Base-by-base conservation (phyloP, 108 stramenopile genomes). In the Conticribra guillardii region DNA sequence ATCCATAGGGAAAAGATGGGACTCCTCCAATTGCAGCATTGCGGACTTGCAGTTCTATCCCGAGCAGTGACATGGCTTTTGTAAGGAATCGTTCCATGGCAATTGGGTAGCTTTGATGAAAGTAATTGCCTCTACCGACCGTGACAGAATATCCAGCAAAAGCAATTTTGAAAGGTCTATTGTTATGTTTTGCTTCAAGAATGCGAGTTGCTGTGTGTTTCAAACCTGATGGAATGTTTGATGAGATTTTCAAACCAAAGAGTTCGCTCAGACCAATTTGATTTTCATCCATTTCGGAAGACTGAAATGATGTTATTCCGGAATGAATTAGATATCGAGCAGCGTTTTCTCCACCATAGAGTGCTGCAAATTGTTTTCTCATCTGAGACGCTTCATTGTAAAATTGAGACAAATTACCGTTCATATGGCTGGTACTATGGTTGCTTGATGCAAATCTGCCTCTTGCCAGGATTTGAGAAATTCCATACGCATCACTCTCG, bases 101-200 rank as follows among this genome's bases (percentile, higher is more conserved):
- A 74, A 91, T 88, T 14, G 90, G 90, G 71, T 77, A 91, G 29
- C 84, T 85, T 54, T 91, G 87, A 17, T 72, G 16, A 53, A 85
- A 86, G 18, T 68, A 53, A 54, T 91, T 91, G 17, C 90, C 90
- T 34, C 85, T 66, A 17, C 90, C 90, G 19, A 72, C 83, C 11
- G 90, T 91, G 17, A 91, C 90, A 11, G 75, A 78, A 62, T 91
- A 91, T 31, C 90, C 90, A 28, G 71, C 87, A 84, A 91, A 91
- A 18, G 83, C 71, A 56, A 85, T 53, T n/a, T 33, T 54, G 46
- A 89, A 83, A 5, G 88, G 82, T 56, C 81, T 69, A 45, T 86
- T 45, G 31, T 86, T 54, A 15, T 28, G 26, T 55, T 57, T 59
- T 15, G 85, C 85, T 17, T 48, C 50, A 1, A 75, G 73, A 1